Percentiles rank a stretch among this genome's conserved stretches.
Evolutionary conservation across 2,329 filamentous ascomycete species (phyloP).

Genomic region (Fusarium buharicum): DNA sequence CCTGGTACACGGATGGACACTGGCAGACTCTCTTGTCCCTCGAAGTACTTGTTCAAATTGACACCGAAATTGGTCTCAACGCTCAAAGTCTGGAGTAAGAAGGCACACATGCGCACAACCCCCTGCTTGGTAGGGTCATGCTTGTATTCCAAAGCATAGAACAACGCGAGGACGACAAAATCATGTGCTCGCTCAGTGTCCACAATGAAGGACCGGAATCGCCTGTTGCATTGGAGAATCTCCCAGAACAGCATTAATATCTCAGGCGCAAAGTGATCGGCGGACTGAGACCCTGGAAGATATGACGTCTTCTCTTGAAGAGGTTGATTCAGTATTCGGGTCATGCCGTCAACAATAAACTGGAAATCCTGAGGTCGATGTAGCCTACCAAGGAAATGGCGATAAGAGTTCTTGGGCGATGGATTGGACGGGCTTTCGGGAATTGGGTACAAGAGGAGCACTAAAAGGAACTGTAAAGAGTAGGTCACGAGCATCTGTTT

Average conservation of each 20-base stretch:
- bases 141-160: slow-evolving; percentile 92
- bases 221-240: slow-evolving; percentile 94
- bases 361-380: slow-evolving; percentile 97
- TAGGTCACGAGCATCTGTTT: slow-evolving; percentile 93
- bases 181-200: slow-evolving; percentile 94
- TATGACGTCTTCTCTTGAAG: slow-evolving; percentile 90
- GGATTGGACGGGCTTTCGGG: slow-evolving; percentile 75
- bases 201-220: slow-evolving; percentile 95
- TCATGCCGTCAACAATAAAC: slow-evolving; percentile 95
- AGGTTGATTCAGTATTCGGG: slow-evolving; percentile 88
- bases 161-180: slow-evolving; percentile 88
- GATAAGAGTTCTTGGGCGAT: slow-evolving; percentile 88
- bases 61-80: slow-evolving; percentile 91
- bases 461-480: slow-evolving; percentile 88
- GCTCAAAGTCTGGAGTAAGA: slow-evolving; percentile 92
- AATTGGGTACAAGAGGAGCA: slow-evolving; percentile 85
- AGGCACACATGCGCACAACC: slow-evolving; percentile 96
- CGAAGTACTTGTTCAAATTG: slow-evolving; percentile 88
- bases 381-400: slow-evolving; percentile 88
- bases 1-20: slow-evolving; percentile 81
- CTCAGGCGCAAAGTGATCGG: slow-evolving; percentile 89
- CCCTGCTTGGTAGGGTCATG: slow-evolving; percentile 89
- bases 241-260: slow-evolving; percentile 99
- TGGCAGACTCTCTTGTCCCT: slow-evolving; percentile 88
- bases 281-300: slow-evolving; percentile 82